Percentiles rank a stretch among this genome's conserved stretches.
phyloP scores from a whole-genome alignment of 768 basidiomycete species.

The Boletus edulis region DNA sequence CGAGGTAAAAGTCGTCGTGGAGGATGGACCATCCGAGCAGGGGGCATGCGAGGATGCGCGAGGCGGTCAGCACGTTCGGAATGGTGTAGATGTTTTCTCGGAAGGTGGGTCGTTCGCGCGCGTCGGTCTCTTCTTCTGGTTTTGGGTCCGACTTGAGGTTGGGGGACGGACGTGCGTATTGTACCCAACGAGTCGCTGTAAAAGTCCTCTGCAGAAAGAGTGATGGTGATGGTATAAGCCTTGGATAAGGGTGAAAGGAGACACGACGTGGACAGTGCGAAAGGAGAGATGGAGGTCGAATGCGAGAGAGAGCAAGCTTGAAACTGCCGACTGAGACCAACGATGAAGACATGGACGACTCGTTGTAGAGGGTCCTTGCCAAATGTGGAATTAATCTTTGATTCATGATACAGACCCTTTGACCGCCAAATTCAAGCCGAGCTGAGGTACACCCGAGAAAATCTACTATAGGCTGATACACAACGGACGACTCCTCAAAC shows the following conservation, averaged over 20 bases:
- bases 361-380: not conserved
- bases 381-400: slow-evolving; percentile 4
- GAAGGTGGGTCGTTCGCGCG: slow-evolving; percentile 32
- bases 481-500: not conserved
- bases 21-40: slow-evolving; percentile 89
- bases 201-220: slow-evolving; percentile 8
- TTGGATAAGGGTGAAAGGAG: not conserved
- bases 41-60: slow-evolving; percentile 87
- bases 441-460: not conserved
- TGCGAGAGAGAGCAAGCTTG: slow-evolving; percentile 6
- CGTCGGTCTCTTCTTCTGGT: slow-evolving; percentile 1
- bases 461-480: slow-evolving; percentile 1
- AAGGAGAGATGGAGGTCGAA: not conserved
- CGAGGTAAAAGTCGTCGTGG: slow-evolving; percentile 73
- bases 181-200: slow-evolving; percentile 8
- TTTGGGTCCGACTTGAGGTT: not conserved
- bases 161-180: slow-evolving; percentile 12
- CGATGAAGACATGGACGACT: slow-evolving; percentile 14
- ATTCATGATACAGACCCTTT: not conserved
- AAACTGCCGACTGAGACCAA: not conserved
- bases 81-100: slow-evolving; percentile 93
- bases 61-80: slow-evolving; percentile 86
- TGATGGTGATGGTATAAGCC: not conserved
- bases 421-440: not conserved
- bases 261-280: not conserved